phyloP scores from a whole-genome alignment of 768 basidiomycete species.

The Mycena leptocephala region DNA sequence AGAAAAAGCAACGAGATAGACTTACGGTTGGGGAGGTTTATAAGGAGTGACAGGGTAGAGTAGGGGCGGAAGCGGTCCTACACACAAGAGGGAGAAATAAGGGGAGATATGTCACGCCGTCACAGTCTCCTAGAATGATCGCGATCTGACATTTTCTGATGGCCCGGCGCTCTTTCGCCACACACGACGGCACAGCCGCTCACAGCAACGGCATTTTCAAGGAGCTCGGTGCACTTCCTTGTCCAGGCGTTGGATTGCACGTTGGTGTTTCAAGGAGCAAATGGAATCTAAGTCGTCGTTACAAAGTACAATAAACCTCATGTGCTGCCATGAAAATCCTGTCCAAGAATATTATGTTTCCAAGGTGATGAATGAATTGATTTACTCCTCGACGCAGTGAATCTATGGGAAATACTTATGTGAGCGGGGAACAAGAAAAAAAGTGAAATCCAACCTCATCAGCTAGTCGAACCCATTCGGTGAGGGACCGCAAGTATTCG shows the following conservation, averaged over 20 bases:
- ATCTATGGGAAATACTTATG: background rate
- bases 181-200: too few species aligned
- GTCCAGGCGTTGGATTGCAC: too few species aligned
- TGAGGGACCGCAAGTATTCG: conserved; percentile 78
- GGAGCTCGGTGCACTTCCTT: too few species aligned
- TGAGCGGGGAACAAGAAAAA: background rate
- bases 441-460: conserved; percentile 65
- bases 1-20: background rate
- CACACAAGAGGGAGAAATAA: conserved; percentile 12
- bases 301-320: too few species aligned
- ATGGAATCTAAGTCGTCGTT: too few species aligned
- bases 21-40: conserved; percentile 7
- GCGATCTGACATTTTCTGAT: conserved; percentile 13
- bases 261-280: too few species aligned
- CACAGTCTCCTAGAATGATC: conserved; percentile 26
- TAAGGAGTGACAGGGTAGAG: conserved; percentile 31
- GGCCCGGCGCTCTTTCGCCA: background rate
- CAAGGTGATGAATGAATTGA: conserved; percentile 14
- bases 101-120: conserved; percentile 14
- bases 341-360: too few species aligned
- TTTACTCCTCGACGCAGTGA: conserved; percentile 25
- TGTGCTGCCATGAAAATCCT: too few species aligned
- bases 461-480: conserved; percentile 81
- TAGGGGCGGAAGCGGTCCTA: conserved; percentile 9
- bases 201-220: too few species aligned